Evolutionary conservation across 2,329 filamentous ascomycete genomes (phyloP).

Genomic region (Penicillium sp.): DNA sequence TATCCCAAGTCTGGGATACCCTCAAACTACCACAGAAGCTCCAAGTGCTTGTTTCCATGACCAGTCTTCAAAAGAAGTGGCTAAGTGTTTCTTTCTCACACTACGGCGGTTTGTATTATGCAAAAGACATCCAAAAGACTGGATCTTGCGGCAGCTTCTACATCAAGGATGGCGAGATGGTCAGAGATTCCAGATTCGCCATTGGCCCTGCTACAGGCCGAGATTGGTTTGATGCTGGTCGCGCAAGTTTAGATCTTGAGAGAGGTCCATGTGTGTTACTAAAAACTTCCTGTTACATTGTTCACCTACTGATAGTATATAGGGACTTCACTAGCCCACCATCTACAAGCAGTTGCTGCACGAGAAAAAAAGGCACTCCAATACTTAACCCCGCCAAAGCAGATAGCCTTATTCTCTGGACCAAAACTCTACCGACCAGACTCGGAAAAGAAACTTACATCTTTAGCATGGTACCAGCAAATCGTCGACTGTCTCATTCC

Average conservation of each 20-base stretch:
- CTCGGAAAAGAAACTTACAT: conserved; percentile 21
- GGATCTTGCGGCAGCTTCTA: conserved; percentile 19
- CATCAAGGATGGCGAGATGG: conserved; percentile 17
- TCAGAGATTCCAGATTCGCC: conserved; percentile 21
- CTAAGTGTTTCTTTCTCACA: conserved; percentile 27
- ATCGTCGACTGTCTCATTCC: conserved; percentile 22
- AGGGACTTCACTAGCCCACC: conserved; percentile 24
- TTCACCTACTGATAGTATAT: conserved; percentile 12
- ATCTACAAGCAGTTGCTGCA: conserved; percentile 22
- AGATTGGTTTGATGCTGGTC: conserved; percentile 25
- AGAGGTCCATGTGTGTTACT: conserved; percentile 27
- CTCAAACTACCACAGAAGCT: conserved; percentile 23
- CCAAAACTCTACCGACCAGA: conserved; percentile 26
- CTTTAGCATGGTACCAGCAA: conserved; percentile 22
- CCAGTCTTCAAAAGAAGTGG: conserved; percentile 24
- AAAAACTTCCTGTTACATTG: conserved; percentile 5
- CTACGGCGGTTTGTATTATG: conserved; percentile 28
- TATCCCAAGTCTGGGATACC: conserved; percentile 23
- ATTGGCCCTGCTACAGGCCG: conserved; percentile 26
- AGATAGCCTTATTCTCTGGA: conserved; percentile 26
- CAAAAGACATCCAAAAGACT: conserved; percentile 18
- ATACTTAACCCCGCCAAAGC: conserved; percentile 21
- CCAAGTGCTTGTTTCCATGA: conserved; percentile 24
- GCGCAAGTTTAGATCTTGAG: conserved; percentile 22
- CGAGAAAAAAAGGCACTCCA: conserved; percentile 24